phyloP scores from a whole-genome alignment of 805 yeast species.

The Limtongia smithiae region DNA sequence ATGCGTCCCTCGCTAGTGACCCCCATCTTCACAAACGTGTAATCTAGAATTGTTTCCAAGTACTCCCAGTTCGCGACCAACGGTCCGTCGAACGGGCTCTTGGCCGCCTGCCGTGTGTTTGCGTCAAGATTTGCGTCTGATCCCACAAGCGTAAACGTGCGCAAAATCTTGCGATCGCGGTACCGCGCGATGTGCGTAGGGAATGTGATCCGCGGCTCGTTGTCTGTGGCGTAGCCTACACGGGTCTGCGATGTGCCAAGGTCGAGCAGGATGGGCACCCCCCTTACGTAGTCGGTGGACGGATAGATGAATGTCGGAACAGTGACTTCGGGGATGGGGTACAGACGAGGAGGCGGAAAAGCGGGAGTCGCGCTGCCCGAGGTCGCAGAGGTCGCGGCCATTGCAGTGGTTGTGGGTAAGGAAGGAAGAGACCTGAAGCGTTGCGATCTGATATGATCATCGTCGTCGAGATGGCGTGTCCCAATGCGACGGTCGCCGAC shows the following conservation, averaged over 20 bases:
- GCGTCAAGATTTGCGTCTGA: slow-evolving; percentile 74
- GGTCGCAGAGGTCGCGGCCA: slow-evolving; percentile 1
- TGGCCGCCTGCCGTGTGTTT: slow-evolving; percentile 61
- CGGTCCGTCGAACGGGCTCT: slow-evolving; percentile 83
- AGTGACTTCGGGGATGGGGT: slow-evolving; percentile 34
- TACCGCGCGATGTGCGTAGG: slow-evolving; percentile 67
- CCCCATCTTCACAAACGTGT: slow-evolving; percentile 73
- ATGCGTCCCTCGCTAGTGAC: slow-evolving; percentile 54
- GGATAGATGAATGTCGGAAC: slow-evolving; percentile 42
- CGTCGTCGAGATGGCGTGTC: no score
- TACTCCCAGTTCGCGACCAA: slow-evolving; percentile 90
- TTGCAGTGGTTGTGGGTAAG: not conserved
- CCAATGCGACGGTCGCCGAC: no score
- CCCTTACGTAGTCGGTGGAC: slow-evolving; percentile 47
- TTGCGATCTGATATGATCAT: no score
- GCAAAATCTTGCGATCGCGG: slow-evolving; percentile 68
- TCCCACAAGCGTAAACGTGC: slow-evolving; percentile 66
- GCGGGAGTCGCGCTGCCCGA: slow-evolving; percentile 7
- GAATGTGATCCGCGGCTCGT: slow-evolving; percentile 42
- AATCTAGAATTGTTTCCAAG: slow-evolving; percentile 77
- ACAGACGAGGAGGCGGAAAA: slow-evolving; percentile 26
- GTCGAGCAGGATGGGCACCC: slow-evolving; percentile 82
- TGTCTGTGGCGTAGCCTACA: slow-evolving; percentile 35
- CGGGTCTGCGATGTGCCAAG: slow-evolving; percentile 48
- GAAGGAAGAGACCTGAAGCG: no score